Evolutionary conservation across 352 stramenopile genomes (phyloP).

Genomic region (Globisporangium spiculum): DNA sequence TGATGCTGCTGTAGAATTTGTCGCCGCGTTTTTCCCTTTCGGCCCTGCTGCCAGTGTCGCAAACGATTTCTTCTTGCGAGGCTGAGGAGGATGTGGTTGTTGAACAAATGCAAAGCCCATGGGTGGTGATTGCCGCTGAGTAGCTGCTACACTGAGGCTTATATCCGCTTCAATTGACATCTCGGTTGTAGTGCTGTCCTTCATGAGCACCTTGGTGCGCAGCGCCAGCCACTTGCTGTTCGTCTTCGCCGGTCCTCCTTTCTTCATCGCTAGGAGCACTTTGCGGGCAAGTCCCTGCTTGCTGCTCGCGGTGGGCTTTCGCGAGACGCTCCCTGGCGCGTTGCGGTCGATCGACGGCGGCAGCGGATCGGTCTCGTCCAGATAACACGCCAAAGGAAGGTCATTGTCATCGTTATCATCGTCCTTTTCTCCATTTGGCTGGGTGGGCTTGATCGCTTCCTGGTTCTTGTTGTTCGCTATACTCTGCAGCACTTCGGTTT

Average conservation of each 20-base stretch:
- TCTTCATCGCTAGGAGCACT: constrained; percentile 18
- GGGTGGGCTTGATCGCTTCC: neutral
- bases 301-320: constrained; percentile 10
- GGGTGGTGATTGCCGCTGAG: neutral
- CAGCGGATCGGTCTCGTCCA: constrained; percentile 13
- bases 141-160: neutral
- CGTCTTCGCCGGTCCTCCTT: neutral
- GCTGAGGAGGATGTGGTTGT: neutral
- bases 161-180: constrained; percentile 5
- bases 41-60: neutral
- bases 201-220: constrained; percentile 10
- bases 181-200: neutral
- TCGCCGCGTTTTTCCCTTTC: neutral
- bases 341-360: constrained; percentile 19
- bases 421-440: neutral
- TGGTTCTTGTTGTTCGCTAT: neutral
- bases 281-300: constrained; percentile 14
- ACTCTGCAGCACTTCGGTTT: constrained; percentile 4
- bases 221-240: constrained; percentile 20
- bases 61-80: constrained; percentile 11
- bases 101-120: no score
- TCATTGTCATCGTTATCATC: neutral
- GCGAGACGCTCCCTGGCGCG: constrained; percentile 15
- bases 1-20: neutral
- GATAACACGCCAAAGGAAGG: constrained; percentile 13